Evolutionary conservation across 148 eudicot species (phyloP).

Genomic region (Rhododendron kiyosumense): DNA sequence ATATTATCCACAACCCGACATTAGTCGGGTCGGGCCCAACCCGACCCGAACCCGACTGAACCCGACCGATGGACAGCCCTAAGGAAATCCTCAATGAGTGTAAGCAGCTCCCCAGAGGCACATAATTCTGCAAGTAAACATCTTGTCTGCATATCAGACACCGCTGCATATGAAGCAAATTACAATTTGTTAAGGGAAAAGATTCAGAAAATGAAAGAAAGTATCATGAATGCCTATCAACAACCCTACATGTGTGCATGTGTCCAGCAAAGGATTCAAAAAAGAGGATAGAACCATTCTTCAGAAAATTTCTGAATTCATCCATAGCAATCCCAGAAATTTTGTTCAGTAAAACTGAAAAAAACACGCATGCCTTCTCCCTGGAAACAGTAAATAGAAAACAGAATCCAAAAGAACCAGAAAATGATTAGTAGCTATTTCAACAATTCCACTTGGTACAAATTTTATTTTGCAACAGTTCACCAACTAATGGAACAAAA

Average conservation of each 20-base stretch:
- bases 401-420: not conserved
- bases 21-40: too few relatives aligned
- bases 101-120: slow-evolving; percentile 40
- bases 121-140: slow-evolving; percentile 39
- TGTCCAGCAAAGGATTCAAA: slow-evolving; percentile 37
- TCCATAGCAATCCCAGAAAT: slow-evolving; percentile 31
- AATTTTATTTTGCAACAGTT: not conserved
- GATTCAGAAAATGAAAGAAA: not conserved
- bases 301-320: slow-evolving; percentile 15
- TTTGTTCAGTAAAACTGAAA: slow-evolving; percentile 51
- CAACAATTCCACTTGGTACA: not conserved
- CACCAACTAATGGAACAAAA: not conserved
- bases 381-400: slow-evolving; percentile 25
- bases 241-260: slow-evolving; percentile 44
- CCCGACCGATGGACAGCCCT: too few relatives aligned
- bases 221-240: not conserved
- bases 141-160: slow-evolving; percentile 33
- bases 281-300: slow-evolving; percentile 13
- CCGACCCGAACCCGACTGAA: too few relatives aligned
- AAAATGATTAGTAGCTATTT: not conserved
- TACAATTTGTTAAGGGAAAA: not conserved
- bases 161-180: slow-evolving; percentile 36
- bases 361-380: slow-evolving; percentile 63
- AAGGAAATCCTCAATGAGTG: slow-evolving; percentile 60
- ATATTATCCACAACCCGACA: too few relatives aligned